Evolutionary conservation across 768 basidiomycete genomes (phyloP), one percentile per base, ranked within the genome.

Genomic region (Lactarius vividus): DNA sequence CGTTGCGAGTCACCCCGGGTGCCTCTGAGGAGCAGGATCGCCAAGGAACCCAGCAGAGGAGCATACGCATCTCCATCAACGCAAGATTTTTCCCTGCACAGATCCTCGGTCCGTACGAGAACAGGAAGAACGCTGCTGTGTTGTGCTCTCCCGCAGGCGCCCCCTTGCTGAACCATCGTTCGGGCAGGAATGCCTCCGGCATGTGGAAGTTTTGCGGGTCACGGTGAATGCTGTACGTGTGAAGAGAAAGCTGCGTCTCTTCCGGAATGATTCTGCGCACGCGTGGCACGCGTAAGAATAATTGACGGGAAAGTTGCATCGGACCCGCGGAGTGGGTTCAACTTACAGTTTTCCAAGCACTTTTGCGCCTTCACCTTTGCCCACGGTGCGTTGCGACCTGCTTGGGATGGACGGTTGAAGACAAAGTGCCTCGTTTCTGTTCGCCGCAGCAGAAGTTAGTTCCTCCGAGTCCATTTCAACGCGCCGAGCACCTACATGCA

Each of bases 41-140:
- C 40, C 40, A 16, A 42, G 18, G 16, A 15, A 44, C 42, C 42
- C 42, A 44, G 10, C 42, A 44, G 20, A 44, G n/a, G 16, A 40
- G 16, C 40, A 40, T 8, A 16, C 53, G 64, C 49, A 68, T 65
- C 57, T 71, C 71, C 26, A 62, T 52, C 33, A 65, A 9, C n/a
- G 71, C 72, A n/a, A 71, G 71, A 49, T 66, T 66, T 57, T 67
- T 67, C 16, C 71, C 72, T 16, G 63, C 67, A 60, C 72, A 72
- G n/a, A 49, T 66, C 35, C 64, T 55, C 11, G 72, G 71, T 11
- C 72, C 72, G 28, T 57, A 59, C 23, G 72, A 70, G 31, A 71
- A 70, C 1, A 72, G 68, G 20, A 68, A 62, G 37, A 68, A 72
- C n/a, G 70, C 68, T 8, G 42, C 53, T 13, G 54, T 31, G 58